Evolutionary conservation across 2,329 filamentous ascomycete genomes (phyloP), one percentile per base, ranked within the genome.

Genomic region (Aspergillus niger): DNA sequence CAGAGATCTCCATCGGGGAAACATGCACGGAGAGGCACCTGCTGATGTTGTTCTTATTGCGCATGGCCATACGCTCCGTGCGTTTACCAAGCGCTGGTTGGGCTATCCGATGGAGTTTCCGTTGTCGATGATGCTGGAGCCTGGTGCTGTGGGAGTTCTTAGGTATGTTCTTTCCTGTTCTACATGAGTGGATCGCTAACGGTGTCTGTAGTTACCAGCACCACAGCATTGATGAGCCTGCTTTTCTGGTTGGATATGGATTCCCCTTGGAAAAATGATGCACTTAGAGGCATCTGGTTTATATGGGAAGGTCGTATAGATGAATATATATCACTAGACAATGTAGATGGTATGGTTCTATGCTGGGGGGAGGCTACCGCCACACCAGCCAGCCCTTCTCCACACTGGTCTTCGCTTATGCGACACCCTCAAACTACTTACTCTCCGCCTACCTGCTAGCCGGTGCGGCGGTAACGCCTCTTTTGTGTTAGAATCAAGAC

Each of bases 41-140:
- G 68, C 69, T 20, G 77, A 81, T 67, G 67, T 81, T 8, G 61
- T 74, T 3, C 69, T 74, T 55, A 73, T 80, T 28, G 74, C 79
- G 1, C 79, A 82, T 61, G 80, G 80, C 8, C 79, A 77, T 63
- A 73, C 81, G 17, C 74, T 82, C 5, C 77, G 80, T 28, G 77
- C 75, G 3, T 81, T 83, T 60, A 74, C 76, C 2, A 82, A 80
- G 68, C 68, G 81, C 8, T 83, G 80, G 81, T 61, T 82, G 49
- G 71, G 72, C 3, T 77, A 76, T 61, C 67, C 76, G 1, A 63
- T 82, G 62, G 76, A 76, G n/a, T 74, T 76, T 41, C 69, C 71
- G 5, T 62, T 82, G 22, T 66, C 73, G 10, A 72, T 82, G 74
- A 80, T 81, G 75, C 67, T 82, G 38, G 71, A 76, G 49, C 80